phyloP scores from a whole-genome alignment of 805 yeast genomes.

The Naumovozyma castellii region DNA sequence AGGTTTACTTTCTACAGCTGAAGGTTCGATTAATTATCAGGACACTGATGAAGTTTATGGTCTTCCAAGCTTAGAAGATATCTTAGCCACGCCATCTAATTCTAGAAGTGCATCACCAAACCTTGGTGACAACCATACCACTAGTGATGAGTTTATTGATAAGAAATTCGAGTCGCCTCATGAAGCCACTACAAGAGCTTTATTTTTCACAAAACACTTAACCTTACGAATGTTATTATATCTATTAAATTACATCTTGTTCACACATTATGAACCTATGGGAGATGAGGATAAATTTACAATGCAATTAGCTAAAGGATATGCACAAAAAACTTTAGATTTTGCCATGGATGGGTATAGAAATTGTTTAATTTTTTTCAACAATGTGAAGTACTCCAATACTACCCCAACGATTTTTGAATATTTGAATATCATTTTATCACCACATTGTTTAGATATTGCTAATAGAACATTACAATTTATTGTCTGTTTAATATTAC shows the following conservation, averaged over 20 bases:
- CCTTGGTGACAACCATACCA: background rate
- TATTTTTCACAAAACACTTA: conserved; percentile 33
- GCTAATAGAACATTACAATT: conserved; percentile 52
- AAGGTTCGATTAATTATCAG: conserved; percentile 23
- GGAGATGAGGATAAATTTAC: conserved; percentile 31
- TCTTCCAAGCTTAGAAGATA: conserved; percentile 25
- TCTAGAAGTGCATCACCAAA: conserved; percentile 5
- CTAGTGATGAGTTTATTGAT: conserved; percentile 14
- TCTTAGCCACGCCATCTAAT: conserved; percentile 8
- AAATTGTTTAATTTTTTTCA: conserved; percentile 35
- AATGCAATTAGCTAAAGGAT: conserved; percentile 28
- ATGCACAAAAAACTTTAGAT: conserved; percentile 36
- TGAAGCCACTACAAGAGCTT: conserved; percentile 33
- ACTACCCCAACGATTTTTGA: conserved; percentile 29
- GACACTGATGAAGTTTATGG: conserved; percentile 26
- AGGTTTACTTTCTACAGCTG: conserved; percentile 26
- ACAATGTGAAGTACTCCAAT: conserved; percentile 27
- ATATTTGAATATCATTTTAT: conserved; percentile 36
- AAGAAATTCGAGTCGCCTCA: conserved; percentile 32
- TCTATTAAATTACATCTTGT: conserved; percentile 40
- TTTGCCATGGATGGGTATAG: conserved; percentile 37
- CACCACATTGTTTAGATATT: conserved; percentile 42
- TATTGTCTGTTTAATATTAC: conserved; percentile 44
- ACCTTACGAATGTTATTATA: conserved; percentile 41
- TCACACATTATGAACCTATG: conserved; percentile 37